A percentile compares a stretch with the other conserved stretches of the same genome.
phyloP scores from a whole-genome alignment of 1,139 yeast genomes.

The Blastobotrys buckinghamii region DNA sequence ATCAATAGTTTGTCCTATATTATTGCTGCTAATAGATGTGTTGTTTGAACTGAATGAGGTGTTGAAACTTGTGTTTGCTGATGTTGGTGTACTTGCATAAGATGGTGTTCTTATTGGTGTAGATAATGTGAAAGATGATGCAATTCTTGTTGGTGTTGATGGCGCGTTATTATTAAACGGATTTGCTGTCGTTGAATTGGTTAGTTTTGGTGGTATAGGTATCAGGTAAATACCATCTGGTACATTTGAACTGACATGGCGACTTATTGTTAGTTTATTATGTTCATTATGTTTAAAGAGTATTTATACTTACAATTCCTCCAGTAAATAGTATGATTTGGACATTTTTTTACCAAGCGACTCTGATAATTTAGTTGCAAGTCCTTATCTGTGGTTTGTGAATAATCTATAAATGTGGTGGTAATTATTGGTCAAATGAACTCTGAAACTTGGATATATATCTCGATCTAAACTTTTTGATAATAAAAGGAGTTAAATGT shows the following conservation, averaged over 20 bases:
- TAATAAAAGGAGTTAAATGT: too few relatives aligned
- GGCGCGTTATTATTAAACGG: too few relatives aligned
- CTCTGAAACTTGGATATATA: too few relatives aligned
- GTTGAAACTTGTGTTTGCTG: too few relatives aligned
- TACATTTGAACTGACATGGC: conserved; percentile 10
- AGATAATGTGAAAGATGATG: not conserved
- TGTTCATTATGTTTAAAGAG: not conserved
- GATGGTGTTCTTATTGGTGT: not conserved
- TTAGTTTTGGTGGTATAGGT: conserved; percentile 12
- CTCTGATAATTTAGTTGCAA: too few relatives aligned
- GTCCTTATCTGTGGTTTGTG: too few relatives aligned
- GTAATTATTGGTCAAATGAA: too few relatives aligned
- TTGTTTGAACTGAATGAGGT: not conserved
- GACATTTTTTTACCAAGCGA: not conserved
- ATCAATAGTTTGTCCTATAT: not conserved
- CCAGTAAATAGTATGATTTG: conserved; percentile 13
- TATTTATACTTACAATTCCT: conserved; percentile 13
- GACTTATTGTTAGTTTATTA: conserved; percentile 9
- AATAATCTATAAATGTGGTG: too few relatives aligned
- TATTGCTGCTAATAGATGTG: not conserved
- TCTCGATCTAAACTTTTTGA: too few relatives aligned
- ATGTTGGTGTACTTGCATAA: too few relatives aligned
- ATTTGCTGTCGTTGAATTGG: not conserved
- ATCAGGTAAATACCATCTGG: conserved; percentile 15
- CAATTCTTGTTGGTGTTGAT: not conserved